phyloP scores from a whole-genome alignment of 331 rosid species.

The Quercus phellos region DNA sequence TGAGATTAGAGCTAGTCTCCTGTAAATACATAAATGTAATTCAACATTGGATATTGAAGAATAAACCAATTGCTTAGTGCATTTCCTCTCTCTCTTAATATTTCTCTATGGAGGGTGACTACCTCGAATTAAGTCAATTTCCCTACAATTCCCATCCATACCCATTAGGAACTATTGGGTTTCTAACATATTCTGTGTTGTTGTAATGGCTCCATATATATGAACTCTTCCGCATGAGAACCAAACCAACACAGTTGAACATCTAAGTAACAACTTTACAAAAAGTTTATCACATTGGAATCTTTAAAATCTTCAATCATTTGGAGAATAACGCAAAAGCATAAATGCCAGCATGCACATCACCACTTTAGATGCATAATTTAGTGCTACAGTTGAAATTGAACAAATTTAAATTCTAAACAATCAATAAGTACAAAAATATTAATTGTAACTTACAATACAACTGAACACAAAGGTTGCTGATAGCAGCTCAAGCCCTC shows the following conservation, averaged over 20 bases:
- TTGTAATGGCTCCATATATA: not conserved
- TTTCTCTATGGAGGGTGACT: too few species aligned
- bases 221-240: not conserved
- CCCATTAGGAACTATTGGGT: too few species aligned
- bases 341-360: not conserved
- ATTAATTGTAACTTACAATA: conserved; percentile 34
- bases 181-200: not conserved
- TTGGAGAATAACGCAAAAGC: not conserved
- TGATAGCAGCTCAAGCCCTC: conserved; percentile 84
- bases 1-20: too few species aligned
- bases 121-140: too few species aligned
- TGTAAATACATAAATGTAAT: too few species aligned
- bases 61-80: too few species aligned
- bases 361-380: not conserved
- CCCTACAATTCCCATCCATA: too few species aligned
- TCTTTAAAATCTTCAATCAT: not conserved
- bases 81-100: too few species aligned
- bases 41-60: too few species aligned
- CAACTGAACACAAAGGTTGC: conserved; percentile 66
- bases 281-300: not conserved
- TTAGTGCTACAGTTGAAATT: not conserved
- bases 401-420: not conserved
- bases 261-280: not conserved
- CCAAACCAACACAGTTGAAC: not conserved
- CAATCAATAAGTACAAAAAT: not conserved